These are phyloP conservation scores for Corrigiola litoralis DNA, from an alignment of 179 eudicot genomes.

Conservation along the genomic window DNA sequence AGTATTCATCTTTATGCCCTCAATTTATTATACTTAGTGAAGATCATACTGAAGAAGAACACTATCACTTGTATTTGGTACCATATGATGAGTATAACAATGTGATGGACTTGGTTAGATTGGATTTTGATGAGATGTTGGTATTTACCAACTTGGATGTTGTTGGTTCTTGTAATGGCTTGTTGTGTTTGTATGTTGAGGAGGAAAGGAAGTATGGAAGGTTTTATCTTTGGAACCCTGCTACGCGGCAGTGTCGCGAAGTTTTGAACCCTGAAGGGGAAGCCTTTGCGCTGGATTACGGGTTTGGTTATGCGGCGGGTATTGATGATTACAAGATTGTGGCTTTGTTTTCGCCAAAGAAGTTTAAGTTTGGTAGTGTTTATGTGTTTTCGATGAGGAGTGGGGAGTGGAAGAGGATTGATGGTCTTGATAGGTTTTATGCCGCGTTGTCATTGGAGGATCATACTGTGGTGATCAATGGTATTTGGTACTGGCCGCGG, in stretches of 20 bases:
- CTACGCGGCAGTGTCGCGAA: slow-evolving; percentile 2
- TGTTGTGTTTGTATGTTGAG: slow-evolving; percentile 9
- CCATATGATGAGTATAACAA: not conserved
- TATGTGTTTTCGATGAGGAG: slow-evolving; percentile 13
- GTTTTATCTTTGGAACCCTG: slow-evolving; percentile 10
- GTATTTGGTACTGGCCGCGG: slow-evolving; percentile 6
- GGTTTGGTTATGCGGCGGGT: slow-evolving; percentile 11
- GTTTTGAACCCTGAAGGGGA: slow-evolving; percentile 11
- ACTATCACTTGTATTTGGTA: slow-evolving; percentile 2
- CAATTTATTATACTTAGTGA: slow-evolving; percentile 8
- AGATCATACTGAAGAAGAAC: slow-evolving; percentile 10
- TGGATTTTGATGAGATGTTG: slow-evolving; percentile 7
- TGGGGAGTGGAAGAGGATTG: slow-evolving; percentile 7
- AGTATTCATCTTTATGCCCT: slow-evolving; percentile 8
- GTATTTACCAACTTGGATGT: slow-evolving; percentile 9
- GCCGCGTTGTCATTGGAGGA: slow-evolving; percentile 12
- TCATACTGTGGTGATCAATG: slow-evolving; percentile 12
- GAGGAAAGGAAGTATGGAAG: slow-evolving; percentile 8
- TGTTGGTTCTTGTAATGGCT: slow-evolving; percentile 8
- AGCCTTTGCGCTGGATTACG: slow-evolving; percentile 11
- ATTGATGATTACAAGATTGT: slow-evolving; percentile 12
- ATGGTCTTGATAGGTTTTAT: slow-evolving; percentile 13
- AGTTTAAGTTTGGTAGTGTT: slow-evolving; percentile 8
- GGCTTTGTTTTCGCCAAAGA: slow-evolving; percentile 10
- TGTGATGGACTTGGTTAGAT: slow-evolving; percentile 2